phyloP scores from a whole-genome alignment of 2,329 filamentous ascomycete genomes.

The Talaromyces funiculosus region DNA sequence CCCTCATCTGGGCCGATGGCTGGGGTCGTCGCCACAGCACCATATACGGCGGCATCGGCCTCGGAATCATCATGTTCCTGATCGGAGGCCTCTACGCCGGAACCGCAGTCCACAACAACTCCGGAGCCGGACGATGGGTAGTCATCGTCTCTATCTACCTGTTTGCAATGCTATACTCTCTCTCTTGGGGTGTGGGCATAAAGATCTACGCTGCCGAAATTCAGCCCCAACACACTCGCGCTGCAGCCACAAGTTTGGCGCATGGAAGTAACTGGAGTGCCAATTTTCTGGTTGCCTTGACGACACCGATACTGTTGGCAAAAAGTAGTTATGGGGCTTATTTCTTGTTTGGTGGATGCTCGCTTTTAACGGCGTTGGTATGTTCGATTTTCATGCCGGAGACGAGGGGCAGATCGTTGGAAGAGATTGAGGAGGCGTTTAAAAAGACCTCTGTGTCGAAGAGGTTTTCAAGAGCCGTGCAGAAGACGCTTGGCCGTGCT shows the following conservation, averaged over 20 bases:
- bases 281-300: conserved; percentile 43
- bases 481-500: background rate
- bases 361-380: conserved; percentile 35
- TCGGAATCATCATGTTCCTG: conserved; percentile 38
- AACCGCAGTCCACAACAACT: conserved; percentile 23
- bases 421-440: conserved; percentile 47
- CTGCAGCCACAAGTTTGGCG: conserved; percentile 49
- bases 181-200: conserved; percentile 51
- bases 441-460: conserved; percentile 17
- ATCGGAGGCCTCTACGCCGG: conserved; percentile 31
- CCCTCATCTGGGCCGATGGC: conserved; percentile 51
- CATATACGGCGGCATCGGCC: conserved; percentile 49
- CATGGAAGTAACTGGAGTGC: conserved; percentile 49
- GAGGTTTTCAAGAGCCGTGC: conserved; percentile 4
- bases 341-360: conserved; percentile 42
- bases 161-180: conserved; percentile 25
- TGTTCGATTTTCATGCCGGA: conserved; percentile 47
- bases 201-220: conserved; percentile 57
- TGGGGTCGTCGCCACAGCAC: conserved; percentile 53
- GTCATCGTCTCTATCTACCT: conserved; percentile 26
- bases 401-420: conserved; percentile 45
- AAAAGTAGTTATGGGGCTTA: conserved; percentile 42
- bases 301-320: conserved; percentile 40
- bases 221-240: conserved; percentile 51
- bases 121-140: conserved; percentile 27